phyloP scores from a whole-genome alignment of 2,329 filamentous ascomycete genomes.

The Cercospora sp. region DNA sequence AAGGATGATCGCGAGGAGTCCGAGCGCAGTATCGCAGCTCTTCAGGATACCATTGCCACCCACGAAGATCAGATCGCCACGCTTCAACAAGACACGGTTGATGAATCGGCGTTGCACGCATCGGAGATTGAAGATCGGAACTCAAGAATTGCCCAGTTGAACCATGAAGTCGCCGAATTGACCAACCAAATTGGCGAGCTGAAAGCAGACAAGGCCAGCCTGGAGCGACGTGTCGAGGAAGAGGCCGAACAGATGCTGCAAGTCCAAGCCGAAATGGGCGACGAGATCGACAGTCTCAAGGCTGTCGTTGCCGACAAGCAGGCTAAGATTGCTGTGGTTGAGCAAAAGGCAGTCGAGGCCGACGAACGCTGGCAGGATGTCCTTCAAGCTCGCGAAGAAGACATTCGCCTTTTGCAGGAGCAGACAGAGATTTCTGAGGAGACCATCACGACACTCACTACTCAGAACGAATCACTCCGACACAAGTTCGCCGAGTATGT shows the following conservation, averaged over 20 bases:
- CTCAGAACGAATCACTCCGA: conserved; percentile 34
- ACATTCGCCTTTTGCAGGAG: conserved; percentile 41
- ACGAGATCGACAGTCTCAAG: conserved; percentile 38
- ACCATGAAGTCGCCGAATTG: conserved; percentile 29
- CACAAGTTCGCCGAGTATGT: conserved; percentile 39
- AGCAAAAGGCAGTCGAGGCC: conserved; percentile 38
- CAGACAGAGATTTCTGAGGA: conserved; percentile 30
- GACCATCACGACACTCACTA: conserved; percentile 31
- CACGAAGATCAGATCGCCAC: conserved; percentile 32
- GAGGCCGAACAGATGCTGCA: conserved; percentile 42
- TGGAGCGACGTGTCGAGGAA: conserved; percentile 40
- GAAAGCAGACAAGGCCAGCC: conserved; percentile 32
- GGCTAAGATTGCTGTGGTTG: conserved; percentile 37
- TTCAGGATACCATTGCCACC: conserved; percentile 30
- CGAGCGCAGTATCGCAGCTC: conserved; percentile 30
- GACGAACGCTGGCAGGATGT: conserved; percentile 47
- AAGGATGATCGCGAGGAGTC: conserved; percentile 31
- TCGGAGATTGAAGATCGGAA: conserved; percentile 39
- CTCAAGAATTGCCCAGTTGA: conserved; percentile 37
- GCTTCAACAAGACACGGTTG: conserved; percentile 31
- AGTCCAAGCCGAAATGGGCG: conserved; percentile 37
- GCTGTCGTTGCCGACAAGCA: conserved; percentile 38
- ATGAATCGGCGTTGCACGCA: conserved; percentile 33
- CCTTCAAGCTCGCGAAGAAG: conserved; percentile 41
- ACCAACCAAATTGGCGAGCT: conserved; percentile 30